Conservation (phyloP, 164 flowering plant species). For the Nelumbo lutea region DNA sequence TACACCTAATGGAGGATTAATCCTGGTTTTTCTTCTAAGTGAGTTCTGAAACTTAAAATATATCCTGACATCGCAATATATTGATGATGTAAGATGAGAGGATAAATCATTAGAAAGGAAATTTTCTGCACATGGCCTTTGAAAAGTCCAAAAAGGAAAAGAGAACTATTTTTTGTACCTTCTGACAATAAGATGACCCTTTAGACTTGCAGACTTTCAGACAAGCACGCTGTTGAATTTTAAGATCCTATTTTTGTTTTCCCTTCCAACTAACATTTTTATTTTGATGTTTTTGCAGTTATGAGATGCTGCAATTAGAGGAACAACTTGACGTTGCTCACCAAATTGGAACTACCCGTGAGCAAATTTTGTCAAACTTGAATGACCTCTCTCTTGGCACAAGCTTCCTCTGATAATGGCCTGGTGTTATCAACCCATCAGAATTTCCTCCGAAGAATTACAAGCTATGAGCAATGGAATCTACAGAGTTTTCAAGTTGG, state of each 20-base stretch:
- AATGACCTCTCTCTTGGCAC: slow-evolving; percentile 72
- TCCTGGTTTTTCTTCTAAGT: too few relatives aligned
- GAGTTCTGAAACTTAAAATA: too few relatives aligned
- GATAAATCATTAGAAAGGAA: too few relatives aligned
- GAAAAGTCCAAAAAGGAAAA: background rate
- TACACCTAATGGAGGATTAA: too few relatives aligned
- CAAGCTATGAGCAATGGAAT: background rate
- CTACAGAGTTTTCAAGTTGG: background rate
- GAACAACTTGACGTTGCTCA: slow-evolving; percentile 84
- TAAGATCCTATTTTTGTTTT: background rate
- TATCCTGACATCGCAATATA: too few relatives aligned
- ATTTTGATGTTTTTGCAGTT: slow-evolving; percentile 40
- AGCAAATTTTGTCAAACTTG: slow-evolving; percentile 74
- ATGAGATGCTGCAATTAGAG: slow-evolving; percentile 82
- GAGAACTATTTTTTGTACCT: background rate
- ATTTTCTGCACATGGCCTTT: too few relatives aligned
- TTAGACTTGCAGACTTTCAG: background rate
- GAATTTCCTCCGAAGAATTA: background rate
- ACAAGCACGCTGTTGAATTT: background rate
- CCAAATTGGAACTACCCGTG: slow-evolving; percentile 85
- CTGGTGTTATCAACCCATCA: background rate
- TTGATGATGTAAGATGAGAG: too few relatives aligned
- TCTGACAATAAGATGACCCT: background rate
- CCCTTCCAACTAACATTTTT: background rate
- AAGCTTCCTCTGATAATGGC: slow-evolving; percentile 61